Evolutionary conservation across 2,329 filamentous ascomycete genomes (phyloP).

Genomic region (Nothopassalora personata): DNA sequence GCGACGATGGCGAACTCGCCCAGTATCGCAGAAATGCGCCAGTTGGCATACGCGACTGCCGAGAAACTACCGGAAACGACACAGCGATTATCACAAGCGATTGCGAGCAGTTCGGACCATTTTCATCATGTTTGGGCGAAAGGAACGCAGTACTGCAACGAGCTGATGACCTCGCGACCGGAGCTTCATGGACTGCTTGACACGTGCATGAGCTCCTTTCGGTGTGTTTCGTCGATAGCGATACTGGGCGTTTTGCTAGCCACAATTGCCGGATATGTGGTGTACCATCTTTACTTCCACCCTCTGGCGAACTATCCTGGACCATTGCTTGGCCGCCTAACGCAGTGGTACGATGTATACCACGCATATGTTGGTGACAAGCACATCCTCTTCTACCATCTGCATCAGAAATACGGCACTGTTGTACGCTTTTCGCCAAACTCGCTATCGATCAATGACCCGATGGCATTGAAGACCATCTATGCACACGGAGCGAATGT

Average conservation of each 20-base stretch:
- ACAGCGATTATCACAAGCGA: not conserved
- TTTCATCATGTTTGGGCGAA: not conserved
- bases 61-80: not conserved
- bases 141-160: not conserved
- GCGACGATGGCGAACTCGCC: constrained; percentile 1
- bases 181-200: constrained; percentile 1
- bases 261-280: constrained; percentile 11
- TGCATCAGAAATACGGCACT: constrained; percentile 22
- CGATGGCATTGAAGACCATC: constrained; percentile 41
- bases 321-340: constrained; percentile 22
- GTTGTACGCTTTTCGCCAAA: constrained; percentile 26
- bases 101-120: not conserved
- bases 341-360: constrained; percentile 23
- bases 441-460: constrained; percentile 25
- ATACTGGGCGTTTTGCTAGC: constrained; percentile 8
- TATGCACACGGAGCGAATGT: constrained; percentile 46
- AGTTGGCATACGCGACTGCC: constrained; percentile 1
- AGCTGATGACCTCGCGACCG: not conserved
- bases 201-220: constrained; percentile 9
- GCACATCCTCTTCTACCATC: constrained; percentile 23
- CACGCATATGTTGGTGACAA: constrained; percentile 27
- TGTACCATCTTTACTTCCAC: constrained; percentile 24
- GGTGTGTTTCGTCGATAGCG: constrained; percentile 8
- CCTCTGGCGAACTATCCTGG: constrained; percentile 25
- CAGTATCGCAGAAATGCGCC: constrained; percentile 3